These are phyloP conservation scores for Capsella bursapastoris DNA, from an alignment of 345 rosid genomes.

Conservation along the genomic window DNA sequence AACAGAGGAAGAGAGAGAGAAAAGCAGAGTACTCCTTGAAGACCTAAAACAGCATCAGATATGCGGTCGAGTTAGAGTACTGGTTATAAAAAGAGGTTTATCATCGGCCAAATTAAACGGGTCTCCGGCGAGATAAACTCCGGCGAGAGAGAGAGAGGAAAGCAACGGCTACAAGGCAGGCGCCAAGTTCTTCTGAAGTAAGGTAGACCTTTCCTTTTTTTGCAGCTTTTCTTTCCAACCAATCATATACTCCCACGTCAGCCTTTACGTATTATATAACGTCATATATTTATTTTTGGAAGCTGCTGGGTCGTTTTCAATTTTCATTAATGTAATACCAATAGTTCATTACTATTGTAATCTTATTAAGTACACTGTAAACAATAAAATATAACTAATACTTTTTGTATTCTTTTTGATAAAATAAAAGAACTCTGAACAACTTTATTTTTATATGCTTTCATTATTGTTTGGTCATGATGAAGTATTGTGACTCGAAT, in stretches of 20 bases:
- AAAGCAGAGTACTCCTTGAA: not conserved
- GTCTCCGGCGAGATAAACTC: conserved; percentile 21
- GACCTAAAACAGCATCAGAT: conserved; percentile 23
- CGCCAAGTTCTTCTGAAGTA: conserved; percentile 40
- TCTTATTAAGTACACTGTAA: not conserved
- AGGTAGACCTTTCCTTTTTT: conserved; percentile 33
- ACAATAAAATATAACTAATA: not conserved
- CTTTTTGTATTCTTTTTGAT: not conserved
- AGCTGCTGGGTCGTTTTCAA: conserved; percentile 35
- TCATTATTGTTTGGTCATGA: not conserved
- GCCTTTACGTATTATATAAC: not conserved
- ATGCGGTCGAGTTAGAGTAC: not conserved
- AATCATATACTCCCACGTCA: conserved; percentile 13
- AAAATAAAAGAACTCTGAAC: not conserved
- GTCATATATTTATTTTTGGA: not conserved
- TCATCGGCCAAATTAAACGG: not conserved
- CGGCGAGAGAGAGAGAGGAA: conserved; percentile 40
- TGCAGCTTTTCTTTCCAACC: conserved; percentile 30
- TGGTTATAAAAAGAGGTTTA: not conserved
- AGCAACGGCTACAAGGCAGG: conserved; percentile 42
- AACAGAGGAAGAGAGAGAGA: conserved; percentile 32
- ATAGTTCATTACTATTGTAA: too few relatives aligned
- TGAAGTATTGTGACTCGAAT: not conserved
- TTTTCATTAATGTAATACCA: too few relatives aligned
- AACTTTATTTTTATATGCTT: not conserved